Percentiles rank a stretch among this genome's conserved stretches.
Conservation (phyloP, 768 basidiomycete species). For the Leucocoprinus sp. region DNA sequence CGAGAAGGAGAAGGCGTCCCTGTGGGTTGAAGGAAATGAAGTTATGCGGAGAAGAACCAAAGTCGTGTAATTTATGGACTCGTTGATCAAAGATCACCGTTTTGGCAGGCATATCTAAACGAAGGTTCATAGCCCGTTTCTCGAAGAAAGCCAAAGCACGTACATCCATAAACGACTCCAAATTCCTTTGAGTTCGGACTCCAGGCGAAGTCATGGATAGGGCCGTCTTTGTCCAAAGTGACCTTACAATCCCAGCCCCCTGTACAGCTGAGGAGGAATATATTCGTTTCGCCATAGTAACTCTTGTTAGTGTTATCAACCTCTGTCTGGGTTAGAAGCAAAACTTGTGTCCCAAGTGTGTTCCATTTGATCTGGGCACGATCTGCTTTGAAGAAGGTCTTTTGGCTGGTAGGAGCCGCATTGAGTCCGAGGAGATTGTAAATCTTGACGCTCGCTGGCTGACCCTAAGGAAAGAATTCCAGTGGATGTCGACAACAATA, state of each 20-base stretch:
- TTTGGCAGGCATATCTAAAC: slow-evolving; percentile 89
- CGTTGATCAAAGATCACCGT: slow-evolving; percentile 87
- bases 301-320: slow-evolving; percentile 96
- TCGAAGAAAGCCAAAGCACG: slow-evolving; percentile 24
- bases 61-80: slow-evolving; percentile 81
- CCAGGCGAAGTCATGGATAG: slow-evolving; percentile 95
- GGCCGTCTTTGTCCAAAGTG: slow-evolving; percentile 88
- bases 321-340: slow-evolving; percentile 91
- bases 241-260: slow-evolving; percentile 93
- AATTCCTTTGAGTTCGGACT: slow-evolving; percentile 97
- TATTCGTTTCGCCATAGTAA: slow-evolving; percentile 95
- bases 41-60: slow-evolving; percentile 85
- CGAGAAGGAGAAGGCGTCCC: slow-evolving; percentile 78
- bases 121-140: background rate
- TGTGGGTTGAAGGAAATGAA: slow-evolving; percentile 94
- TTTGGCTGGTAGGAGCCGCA: slow-evolving; percentile 66
- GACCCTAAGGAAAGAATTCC: slow-evolving; percentile 42
- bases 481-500: background rate
- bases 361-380: slow-evolving; percentile 95
- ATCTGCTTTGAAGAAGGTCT: slow-evolving; percentile 95
- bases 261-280: slow-evolving; percentile 87
- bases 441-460: slow-evolving; percentile 82
- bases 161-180: slow-evolving; percentile 93
- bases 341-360: slow-evolving; percentile 81
- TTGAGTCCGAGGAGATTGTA: slow-evolving; percentile 61